Evolutionary conservation across 306 rosid genomes (phyloP).

Genomic region (Prunus davidiana): DNA sequence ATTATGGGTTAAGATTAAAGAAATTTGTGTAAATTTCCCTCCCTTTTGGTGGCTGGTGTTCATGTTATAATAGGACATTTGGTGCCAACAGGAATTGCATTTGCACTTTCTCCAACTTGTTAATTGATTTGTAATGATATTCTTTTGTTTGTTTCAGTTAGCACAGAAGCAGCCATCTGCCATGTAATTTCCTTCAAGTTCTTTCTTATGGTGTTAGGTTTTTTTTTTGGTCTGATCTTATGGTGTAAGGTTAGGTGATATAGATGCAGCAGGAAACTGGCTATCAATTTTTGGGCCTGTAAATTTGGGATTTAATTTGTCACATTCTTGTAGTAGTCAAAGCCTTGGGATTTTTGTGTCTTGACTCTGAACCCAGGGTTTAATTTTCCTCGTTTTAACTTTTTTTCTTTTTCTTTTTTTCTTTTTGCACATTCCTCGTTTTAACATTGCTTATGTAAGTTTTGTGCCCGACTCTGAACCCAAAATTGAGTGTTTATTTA

Average conservation of each 20-base stretch:
- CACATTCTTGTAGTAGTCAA: conserved; percentile 5
- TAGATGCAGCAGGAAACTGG: conserved; percentile 11
- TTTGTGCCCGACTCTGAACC: too few relatives aligned
- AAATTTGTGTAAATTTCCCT: conserved; percentile 14
- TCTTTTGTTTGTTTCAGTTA: conserved; percentile 11
- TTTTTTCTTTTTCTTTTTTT: too few relatives aligned
- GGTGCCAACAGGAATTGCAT: conserved; percentile 16
- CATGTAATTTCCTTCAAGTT: background rate
- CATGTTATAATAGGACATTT: background rate
- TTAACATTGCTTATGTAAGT: too few relatives aligned
- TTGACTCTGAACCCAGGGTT: too few relatives aligned
- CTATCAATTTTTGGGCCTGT: conserved; percentile 11
- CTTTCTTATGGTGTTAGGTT: background rate
- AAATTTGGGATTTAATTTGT: conserved; percentile 20
- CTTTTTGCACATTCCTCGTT: too few relatives aligned
- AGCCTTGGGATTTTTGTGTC: background rate
- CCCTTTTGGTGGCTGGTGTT: conserved; percentile 22
- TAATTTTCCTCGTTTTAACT: too few relatives aligned
- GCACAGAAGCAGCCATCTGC: background rate
- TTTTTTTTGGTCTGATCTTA: too few relatives aligned
- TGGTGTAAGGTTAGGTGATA: conserved; percentile 7
- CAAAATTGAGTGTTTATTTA: too few relatives aligned
- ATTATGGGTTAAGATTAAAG: conserved; percentile 9
- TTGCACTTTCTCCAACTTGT: conserved; percentile 6
- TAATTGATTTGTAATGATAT: conserved; percentile 34